Conservation (phyloP, 306 rosid species). For the Vachellia pachyceras region DNA sequence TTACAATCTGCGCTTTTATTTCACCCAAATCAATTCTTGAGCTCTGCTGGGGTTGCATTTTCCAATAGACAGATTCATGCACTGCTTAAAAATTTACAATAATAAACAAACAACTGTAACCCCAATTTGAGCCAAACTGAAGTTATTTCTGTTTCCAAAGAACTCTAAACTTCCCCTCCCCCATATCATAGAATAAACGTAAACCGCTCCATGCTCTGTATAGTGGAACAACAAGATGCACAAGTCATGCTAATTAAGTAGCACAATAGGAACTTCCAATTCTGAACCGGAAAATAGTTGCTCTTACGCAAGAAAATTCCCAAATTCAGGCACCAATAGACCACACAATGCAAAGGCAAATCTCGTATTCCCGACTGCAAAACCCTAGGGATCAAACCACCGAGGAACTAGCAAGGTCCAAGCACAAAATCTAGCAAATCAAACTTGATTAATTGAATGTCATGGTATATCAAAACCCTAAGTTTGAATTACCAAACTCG, state of each 20-base stretch:
- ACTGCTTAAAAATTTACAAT: slow-evolving; percentile 52
- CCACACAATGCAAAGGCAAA: slow-evolving; percentile 68
- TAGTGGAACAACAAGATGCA: slow-evolving; percentile 39
- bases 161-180: slow-evolving; percentile 54
- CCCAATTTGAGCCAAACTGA: slow-evolving; percentile 50
- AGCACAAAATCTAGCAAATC: slow-evolving; percentile 32
- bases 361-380: slow-evolving; percentile 64
- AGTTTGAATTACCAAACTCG: slow-evolving; percentile 49
- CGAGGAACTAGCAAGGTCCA: slow-evolving; percentile 48
- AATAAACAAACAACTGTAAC: slow-evolving; percentile 50
- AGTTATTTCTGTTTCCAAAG: slow-evolving; percentile 57
- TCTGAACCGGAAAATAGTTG: slow-evolving; percentile 42
- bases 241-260: slow-evolving; percentile 40
- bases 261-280: slow-evolving; percentile 44
- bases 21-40: slow-evolving; percentile 92
- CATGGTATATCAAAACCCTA: slow-evolving; percentile 74
- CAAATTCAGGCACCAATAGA: slow-evolving; percentile 49
- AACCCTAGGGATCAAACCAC: slow-evolving; percentile 92
- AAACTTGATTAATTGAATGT: slow-evolving; percentile 46
- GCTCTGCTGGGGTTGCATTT: slow-evolving; percentile 89
- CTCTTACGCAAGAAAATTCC: slow-evolving; percentile 44
- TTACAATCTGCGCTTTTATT: slow-evolving; percentile 75
- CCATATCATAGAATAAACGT: slow-evolving; percentile 52
- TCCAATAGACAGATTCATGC: slow-evolving; percentile 72
- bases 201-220: slow-evolving; percentile 41